These are phyloP conservation scores for Nicotiana otophora DNA, from an alignment of 257 asterid species.

Conservation along the genomic window DNA sequence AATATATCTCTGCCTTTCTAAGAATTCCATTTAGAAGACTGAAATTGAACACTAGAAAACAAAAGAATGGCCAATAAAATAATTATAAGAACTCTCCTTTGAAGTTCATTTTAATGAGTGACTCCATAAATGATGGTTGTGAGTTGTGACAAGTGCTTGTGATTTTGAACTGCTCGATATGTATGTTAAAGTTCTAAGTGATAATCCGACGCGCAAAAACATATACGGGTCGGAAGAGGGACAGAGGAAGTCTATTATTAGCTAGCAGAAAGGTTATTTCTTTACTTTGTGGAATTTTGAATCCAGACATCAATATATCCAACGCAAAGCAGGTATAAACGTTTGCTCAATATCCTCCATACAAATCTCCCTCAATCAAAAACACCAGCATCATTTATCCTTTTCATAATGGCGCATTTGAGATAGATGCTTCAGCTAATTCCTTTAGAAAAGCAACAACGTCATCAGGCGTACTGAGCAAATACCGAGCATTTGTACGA, in stretches of 20 bases:
- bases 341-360: neutral
- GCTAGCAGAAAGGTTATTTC: neutral
- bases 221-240: neutral
- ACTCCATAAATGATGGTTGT: neutral
- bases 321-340: neutral
- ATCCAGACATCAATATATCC: neutral
- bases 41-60: neutral
- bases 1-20: neutral
- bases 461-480: conserved; percentile 54
- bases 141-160: neutral
- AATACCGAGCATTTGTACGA: conserved; percentile 78
- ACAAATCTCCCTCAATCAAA: neutral
- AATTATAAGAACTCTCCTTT: neutral
- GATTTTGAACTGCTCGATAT: neutral
- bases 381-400: neutral
- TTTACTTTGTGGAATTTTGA: neutral
- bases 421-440: conserved; percentile 36
- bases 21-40: neutral
- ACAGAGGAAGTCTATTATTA: neutral
- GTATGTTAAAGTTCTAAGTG: neutral
- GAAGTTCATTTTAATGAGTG: neutral
- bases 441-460: conserved; percentile 60
- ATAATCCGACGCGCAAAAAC: neutral
- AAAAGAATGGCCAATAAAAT: neutral
- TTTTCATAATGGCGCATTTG: neutral